Percentiles rank a stretch among this genome's conserved stretches.
These are phyloP conservation scores for Phytophthora megakarya DNA, from an alignment of 352 stramenopile species.

Conservation along the genomic window DNA sequence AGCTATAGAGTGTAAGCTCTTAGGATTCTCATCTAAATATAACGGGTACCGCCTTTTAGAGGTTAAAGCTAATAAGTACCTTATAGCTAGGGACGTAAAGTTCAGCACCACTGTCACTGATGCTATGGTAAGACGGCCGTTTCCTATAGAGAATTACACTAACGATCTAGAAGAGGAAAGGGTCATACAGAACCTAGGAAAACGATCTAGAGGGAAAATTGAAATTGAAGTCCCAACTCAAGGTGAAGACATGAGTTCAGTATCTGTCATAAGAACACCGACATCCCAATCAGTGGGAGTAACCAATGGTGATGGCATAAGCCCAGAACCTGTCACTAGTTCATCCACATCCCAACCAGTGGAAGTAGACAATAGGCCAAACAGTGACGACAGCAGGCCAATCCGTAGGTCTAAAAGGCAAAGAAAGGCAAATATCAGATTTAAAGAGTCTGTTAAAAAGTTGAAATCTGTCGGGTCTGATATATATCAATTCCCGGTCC, in stretches of 20 bases:
- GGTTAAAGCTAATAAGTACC: conserved; percentile 10
- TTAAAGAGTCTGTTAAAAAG: not conserved
- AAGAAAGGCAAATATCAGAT: not conserved
- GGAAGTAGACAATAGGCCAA: no score
- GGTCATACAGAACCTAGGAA: not conserved
- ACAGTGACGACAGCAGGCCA: no score
- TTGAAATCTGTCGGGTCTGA: not conserved
- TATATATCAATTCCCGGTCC: not conserved
- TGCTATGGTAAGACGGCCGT: conserved; percentile 1
- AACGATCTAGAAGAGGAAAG: not conserved
- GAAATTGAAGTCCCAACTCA: no score
- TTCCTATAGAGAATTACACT: not conserved
- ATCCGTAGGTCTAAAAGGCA: not conserved
- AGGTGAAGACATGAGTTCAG: conserved; percentile 1
- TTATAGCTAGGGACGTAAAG: conserved; percentile 12
- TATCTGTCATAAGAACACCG: not conserved
- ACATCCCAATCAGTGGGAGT: conserved; percentile 2
- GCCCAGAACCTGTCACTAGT: no score
- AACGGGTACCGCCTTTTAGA: conserved; percentile 15
- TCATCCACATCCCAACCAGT: no score
- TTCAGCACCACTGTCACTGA: not conserved
- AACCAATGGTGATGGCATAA: not conserved
- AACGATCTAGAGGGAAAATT: not conserved
- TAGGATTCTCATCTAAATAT: conserved; percentile 3
- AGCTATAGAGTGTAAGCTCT: conserved; percentile 6